Evolutionary conservation across 305 asterid species (phyloP).

Genomic region (Caryopteris hybrid): DNA sequence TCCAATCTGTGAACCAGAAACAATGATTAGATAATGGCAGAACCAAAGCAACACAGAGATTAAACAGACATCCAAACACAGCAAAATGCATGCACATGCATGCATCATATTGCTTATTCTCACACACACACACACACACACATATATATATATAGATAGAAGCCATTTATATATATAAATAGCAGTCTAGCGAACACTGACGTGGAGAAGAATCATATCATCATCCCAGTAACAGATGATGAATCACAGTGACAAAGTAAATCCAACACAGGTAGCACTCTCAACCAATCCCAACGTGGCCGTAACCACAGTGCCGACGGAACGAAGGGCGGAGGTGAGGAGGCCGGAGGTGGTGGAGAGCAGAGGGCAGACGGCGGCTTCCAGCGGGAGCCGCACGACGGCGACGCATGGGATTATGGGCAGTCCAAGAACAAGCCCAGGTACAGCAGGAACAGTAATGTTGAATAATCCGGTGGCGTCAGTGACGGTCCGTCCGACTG

Average conservation of each 20-base stretch:
- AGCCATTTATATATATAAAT: too few relatives aligned
- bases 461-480: neutral
- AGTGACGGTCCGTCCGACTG: conserved; percentile 2
- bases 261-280: neutral
- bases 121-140: too few relatives aligned
- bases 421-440: neutral
- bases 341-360: conserved; percentile 3
- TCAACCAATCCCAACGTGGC: neutral
- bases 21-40: too few relatives aligned
- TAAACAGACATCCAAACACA: too few relatives aligned
- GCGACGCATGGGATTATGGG: neutral
- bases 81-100: too few relatives aligned
- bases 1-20: too few relatives aligned
- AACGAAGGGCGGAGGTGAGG: neutral
- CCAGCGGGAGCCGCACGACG: neutral
- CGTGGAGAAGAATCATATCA: neutral
- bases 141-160: too few relatives aligned
- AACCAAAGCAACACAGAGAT: too few relatives aligned
- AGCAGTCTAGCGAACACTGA: too few relatives aligned
- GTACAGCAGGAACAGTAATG: neutral
- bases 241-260: neutral
- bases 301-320: neutral
- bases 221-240: neutral
- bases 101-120: too few relatives aligned
- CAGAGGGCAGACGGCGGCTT: neutral